Percentiles rank a stretch among this genome's conserved stretches.
Evolutionary conservation across 2,329 filamentous ascomycete species (phyloP).

Genomic region (Exophiala phaeomuriformis): DNA sequence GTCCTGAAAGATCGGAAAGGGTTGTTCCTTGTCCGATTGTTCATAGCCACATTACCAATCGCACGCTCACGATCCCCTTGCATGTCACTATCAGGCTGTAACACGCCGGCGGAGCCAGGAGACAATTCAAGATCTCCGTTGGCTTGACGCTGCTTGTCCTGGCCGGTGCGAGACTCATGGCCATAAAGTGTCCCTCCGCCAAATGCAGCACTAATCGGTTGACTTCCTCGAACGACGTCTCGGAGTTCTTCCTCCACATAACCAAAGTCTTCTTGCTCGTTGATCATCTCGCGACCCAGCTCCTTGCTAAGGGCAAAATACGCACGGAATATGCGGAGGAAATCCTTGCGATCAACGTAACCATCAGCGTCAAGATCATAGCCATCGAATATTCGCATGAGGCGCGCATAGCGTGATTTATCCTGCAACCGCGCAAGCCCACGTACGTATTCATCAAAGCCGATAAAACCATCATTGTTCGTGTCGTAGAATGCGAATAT

Average conservation of each 20-base stretch:
- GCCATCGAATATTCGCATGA: slow-evolving; percentile 70
- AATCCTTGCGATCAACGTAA: slow-evolving; percentile 76
- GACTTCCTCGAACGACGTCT: slow-evolving; percentile 66
- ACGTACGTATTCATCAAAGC: slow-evolving; percentile 83
- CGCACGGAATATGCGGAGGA: slow-evolving; percentile 82
- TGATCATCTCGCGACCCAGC: slow-evolving; percentile 75
- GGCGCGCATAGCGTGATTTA: slow-evolving; percentile 54
- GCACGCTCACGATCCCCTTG: slow-evolving; percentile 55
- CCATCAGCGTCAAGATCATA: slow-evolving; percentile 89
- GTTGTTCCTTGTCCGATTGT: slow-evolving; percentile 13
- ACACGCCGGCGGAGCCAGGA: slow-evolving; percentile 45
- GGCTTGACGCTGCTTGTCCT: slow-evolving; percentile 58
- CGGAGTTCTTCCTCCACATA: slow-evolving; percentile 68
- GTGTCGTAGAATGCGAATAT: slow-evolving; percentile 97
- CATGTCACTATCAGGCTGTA: slow-evolving; percentile 56
- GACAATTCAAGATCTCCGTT: slow-evolving; percentile 60
- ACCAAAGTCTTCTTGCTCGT: slow-evolving; percentile 68
- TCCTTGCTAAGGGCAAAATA: slow-evolving; percentile 89
- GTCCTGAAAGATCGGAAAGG: slow-evolving; percentile 17
- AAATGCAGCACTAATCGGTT: slow-evolving; percentile 71
- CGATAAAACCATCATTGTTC: slow-evolving; percentile 80
- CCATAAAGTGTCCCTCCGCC: slow-evolving; percentile 61
- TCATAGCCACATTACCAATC: slow-evolving; percentile 41
- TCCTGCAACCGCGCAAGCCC: slow-evolving; percentile 63
- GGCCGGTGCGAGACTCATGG: slow-evolving; percentile 53